Conservation (phyloP, 306 rosid genomes). For the Albizia julibrissin region DNA sequence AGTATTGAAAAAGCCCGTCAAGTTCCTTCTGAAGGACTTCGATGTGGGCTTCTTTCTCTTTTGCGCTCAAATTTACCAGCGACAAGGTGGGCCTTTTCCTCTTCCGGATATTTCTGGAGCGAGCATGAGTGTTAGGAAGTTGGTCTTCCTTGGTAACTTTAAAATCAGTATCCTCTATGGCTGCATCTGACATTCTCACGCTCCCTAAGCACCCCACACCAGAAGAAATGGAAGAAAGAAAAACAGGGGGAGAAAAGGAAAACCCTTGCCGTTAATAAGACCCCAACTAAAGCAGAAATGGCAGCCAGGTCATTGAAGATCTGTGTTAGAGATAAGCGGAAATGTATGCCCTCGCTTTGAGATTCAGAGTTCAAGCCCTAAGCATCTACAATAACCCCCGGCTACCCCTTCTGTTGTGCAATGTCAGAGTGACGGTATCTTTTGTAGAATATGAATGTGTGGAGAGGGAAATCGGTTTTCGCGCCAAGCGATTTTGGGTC, state of each 20-base stretch:
- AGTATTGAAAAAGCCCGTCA: slow-evolving; percentile 58
- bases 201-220: neutral
- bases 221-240: neutral
- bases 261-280: neutral
- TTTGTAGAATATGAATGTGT: neutral
- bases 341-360: neutral
- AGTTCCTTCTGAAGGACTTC: slow-evolving; percentile 58
- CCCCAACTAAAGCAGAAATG: neutral
- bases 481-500: slow-evolving; percentile 22
- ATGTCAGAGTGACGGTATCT: neutral
- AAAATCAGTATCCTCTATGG: slow-evolving; percentile 32
- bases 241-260: neutral
- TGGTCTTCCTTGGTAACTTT: slow-evolving; percentile 32
- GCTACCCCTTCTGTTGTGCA: neutral
- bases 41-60: slow-evolving; percentile 50
- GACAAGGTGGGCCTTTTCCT: slow-evolving; percentile 51
- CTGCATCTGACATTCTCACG: slow-evolving; percentile 39
- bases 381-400: neutral
- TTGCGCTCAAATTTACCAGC: slow-evolving; percentile 36
- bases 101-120: slow-evolving; percentile 51
- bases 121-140: slow-evolving; percentile 29
- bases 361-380: slow-evolving; percentile 27
- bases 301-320: neutral
- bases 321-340: neutral
- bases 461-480: neutral